Evolutionary conservation across 768 basidiomycete genomes (phyloP), one percentile per base, ranked within the genome.

Genomic region (Gloeophyllum trabeum): DNA sequence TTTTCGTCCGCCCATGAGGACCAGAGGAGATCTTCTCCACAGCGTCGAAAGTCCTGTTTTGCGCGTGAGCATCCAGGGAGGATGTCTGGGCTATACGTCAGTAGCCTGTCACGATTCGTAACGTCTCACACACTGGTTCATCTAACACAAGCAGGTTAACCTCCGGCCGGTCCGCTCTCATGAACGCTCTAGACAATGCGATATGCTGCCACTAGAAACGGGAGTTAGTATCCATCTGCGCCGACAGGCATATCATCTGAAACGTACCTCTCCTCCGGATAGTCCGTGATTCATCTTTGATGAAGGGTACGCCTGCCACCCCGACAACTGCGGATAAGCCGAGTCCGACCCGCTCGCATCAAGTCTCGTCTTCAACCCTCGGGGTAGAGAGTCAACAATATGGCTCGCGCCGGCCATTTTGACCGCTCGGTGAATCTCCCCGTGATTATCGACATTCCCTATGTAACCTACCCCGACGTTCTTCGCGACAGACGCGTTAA

Each of bases 401-500:
- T 61, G 60, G 40, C 75, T 75, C 13, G 84, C 88, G 38, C 82
- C 81, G 19, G 83, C 87, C 24, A 84, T 66, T 36, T 66, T 66
- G 30, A 90, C 61, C n/a, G 89, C 88, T 16, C 63, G 61, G 45
- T 73, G 65, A 42, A 92, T 66, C 7, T 75, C 73, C 3, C 65
- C 60, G 13, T 69, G 67, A 40, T 74, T 70, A 25, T 68, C 62
- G 47, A 90, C 59, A 49, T 76, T 72, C 12, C 73, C 71, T 16
- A 91, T 73, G 50, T 71, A 75, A 16, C 90, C 89, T 3, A 92
- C 62, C n/a, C 89, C 90, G 22, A 90, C 78, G 54, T 93, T 93
- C 56, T 90, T 85, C 47, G 77, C 69, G 14, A 89, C 69, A 0
- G 86, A 79, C 4, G 79, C 70, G 52, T 76, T 79, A 56, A 83